Conservation (phyloP, 1,284 basidiomycete species). For the Caloboletus inedulis region DNA sequence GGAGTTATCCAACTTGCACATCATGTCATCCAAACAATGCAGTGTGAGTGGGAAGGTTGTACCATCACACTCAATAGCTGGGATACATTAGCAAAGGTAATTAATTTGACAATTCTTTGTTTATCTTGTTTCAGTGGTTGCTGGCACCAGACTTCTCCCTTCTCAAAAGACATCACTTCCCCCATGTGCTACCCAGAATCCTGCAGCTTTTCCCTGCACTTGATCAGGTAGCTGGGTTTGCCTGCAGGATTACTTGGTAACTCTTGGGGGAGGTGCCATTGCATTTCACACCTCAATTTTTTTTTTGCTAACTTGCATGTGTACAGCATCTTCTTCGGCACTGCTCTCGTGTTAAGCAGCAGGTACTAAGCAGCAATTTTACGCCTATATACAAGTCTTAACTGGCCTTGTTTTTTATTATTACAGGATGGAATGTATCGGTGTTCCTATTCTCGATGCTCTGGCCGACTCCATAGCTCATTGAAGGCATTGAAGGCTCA, state of each 20-base stretch:
- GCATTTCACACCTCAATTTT: not conserved
- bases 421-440: constrained; percentile 28
- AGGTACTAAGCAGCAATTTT: constrained; percentile 10
- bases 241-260: constrained; percentile 21
- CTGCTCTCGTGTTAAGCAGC: constrained; percentile 20
- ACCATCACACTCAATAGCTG: constrained; percentile 26
- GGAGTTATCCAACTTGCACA: constrained; percentile 23
- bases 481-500: constrained; percentile 20
- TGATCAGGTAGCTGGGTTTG: constrained; percentile 5
- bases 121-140: constrained; percentile 1
- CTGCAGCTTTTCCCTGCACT: constrained; percentile 13
- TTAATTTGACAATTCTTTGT: constrained; percentile 6
- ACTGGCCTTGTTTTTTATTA: not conserved
- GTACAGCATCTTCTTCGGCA: constrained; percentile 28
- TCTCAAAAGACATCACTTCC: not conserved
- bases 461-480: constrained; percentile 27
- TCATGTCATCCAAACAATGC: constrained; percentile 24
- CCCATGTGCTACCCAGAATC: constrained; percentile 3
- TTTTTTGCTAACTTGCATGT: constrained; percentile 6
- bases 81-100: constrained; percentile 30
- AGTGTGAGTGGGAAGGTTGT: constrained; percentile 29
- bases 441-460: constrained; percentile 28
- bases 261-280: constrained; percentile 7
- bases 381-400: not conserved
- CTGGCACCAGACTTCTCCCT: constrained; percentile 1